Percentiles rank a stretch among this genome's conserved stretches.
Conservation (phyloP, 768 basidiomycete species). For the Suillus decipiens region DNA sequence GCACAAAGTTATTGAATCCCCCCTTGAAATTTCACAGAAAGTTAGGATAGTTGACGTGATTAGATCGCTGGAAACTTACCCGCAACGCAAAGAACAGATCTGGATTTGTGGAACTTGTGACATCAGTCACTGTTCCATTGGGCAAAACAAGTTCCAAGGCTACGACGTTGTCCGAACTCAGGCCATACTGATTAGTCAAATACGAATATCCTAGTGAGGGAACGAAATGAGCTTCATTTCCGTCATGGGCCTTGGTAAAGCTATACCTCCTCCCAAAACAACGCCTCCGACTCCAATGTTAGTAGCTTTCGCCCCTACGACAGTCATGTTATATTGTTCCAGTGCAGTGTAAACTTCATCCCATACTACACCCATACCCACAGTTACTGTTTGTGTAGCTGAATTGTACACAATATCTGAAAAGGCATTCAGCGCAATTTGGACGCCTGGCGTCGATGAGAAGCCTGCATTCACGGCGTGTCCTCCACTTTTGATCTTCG, state of each 20-base stretch:
- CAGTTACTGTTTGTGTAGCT: slow-evolving; percentile 36
- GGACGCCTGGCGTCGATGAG: slow-evolving; percentile 58
- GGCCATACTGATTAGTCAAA: slow-evolving; percentile 60
- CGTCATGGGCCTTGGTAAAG: background rate
- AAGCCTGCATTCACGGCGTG: slow-evolving; percentile 55
- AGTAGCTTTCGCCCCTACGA: slow-evolving; percentile 60
- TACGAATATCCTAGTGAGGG: slow-evolving; percentile 59
- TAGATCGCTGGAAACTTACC: slow-evolving; percentile 32
- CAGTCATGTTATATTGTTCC: slow-evolving; percentile 47
- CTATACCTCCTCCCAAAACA: slow-evolving; percentile 55
- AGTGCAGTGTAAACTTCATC: slow-evolving; percentile 61
- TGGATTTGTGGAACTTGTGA: slow-evolving; percentile 34
- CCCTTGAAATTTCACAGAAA: slow-evolving; percentile 40
- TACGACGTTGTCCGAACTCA: slow-evolving; percentile 55
- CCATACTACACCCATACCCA: slow-evolving; percentile 55
- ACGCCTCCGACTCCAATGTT: slow-evolving; percentile 65
- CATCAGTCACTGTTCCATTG: slow-evolving; percentile 43
- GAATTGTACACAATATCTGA: slow-evolving; percentile 40
- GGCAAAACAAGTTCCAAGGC: slow-evolving; percentile 64
- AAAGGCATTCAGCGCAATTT: slow-evolving; percentile 56
- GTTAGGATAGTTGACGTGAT: background rate
- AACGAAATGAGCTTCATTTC: slow-evolving; percentile 36
- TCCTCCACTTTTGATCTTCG: slow-evolving; percentile 62
- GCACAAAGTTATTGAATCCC: slow-evolving; percentile 63
- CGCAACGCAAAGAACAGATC: slow-evolving; percentile 49